phyloP scores from a whole-genome alignment of 176 grass and related monocot species.

The Rhynchospora breviuscula region DNA sequence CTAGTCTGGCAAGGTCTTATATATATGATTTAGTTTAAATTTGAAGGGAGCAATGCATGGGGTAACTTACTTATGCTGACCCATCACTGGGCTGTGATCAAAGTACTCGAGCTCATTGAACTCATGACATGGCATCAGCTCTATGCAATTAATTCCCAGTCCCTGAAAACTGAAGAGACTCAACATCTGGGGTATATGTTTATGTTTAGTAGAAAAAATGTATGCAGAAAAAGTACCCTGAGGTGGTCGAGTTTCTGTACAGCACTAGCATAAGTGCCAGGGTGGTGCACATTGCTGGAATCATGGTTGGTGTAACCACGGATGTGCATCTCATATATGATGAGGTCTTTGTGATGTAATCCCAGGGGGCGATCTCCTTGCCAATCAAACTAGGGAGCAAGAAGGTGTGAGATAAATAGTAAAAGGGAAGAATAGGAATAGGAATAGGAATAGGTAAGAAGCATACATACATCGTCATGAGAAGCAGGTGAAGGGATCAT shows the following conservation, averaged over 20 bases:
- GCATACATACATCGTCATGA: slow-evolving; percentile 4
- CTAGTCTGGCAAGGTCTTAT: neutral
- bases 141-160: slow-evolving; percentile 89
- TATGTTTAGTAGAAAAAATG: neutral
- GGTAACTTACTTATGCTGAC: slow-evolving; percentile 57
- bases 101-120: slow-evolving; percentile 94
- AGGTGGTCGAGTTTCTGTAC: slow-evolving; percentile 76
- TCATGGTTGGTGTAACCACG: slow-evolving; percentile 82
- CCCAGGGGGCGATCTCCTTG: slow-evolving; percentile 64
- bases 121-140: slow-evolving; percentile 94
- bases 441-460: too few relatives aligned
- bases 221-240: slow-evolving; percentile 36
- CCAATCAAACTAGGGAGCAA: slow-evolving; percentile 72
- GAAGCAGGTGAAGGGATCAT: slow-evolving; percentile 51
- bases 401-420: too few relatives aligned
- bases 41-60: neutral
- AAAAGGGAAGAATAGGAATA: too few relatives aligned
- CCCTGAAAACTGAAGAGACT: slow-evolving; percentile 42
- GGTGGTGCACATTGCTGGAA: slow-evolving; percentile 60
- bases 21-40: neutral
- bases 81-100: slow-evolving; percentile 31
- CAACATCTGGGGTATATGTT: neutral
- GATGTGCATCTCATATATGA: slow-evolving; percentile 96
- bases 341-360: slow-evolving; percentile 56
- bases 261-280: slow-evolving; percentile 74